Evolutionary conservation across 768 basidiomycete genomes (phyloP), one percentile per base, ranked within the genome.

Genomic region (Tremella fuciformis): DNA sequence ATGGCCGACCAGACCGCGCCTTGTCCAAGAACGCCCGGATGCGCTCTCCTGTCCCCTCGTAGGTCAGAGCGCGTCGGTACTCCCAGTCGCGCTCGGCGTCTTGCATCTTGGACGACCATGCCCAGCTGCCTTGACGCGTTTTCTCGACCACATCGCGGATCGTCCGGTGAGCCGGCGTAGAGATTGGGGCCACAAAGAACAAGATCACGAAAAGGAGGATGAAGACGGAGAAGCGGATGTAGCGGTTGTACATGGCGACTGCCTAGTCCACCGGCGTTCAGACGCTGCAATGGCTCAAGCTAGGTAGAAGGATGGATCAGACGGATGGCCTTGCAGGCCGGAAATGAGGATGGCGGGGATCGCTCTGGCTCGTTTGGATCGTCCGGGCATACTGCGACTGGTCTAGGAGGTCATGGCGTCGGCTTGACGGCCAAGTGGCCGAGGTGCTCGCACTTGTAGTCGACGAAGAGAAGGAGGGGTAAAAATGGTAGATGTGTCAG

Each of bases 1-100:
- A 65, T 0, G 66, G 62, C 48, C 63, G 37, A 1, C 74, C 69
- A 15, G 55, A 59, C 22, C 53, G 55, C 13, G 70, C 70, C 50
- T 76, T 76, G 9, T 63, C 66, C 13, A 74, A 54, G 24, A 74
- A 74, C 3, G 62, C 55, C 42, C 65, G 58, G 26, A 72, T 60
- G 34, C 72, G 50, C 29, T 58, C 64, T 2, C 72, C 74, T 25
- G 66, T 67, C 2, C 74, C 64, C 48, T 66, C 64, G 50, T 62
- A 62, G 22, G 51, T 39, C 15, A 66, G 39, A 13, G 65, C 57
- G 18, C 65, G 44, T 19, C 55, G 57, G 26, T 55, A 62, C 24
- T 66, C 65, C 65, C 65, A 66, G 40, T 62, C 57, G 26, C 51
- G 26, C 26, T 46, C 42, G 15, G 22, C n/a, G 15, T 46, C n/a